Percentiles rank a stretch among this genome's conserved stretches.
These are phyloP conservation scores for Globisporangium cylindrosporum DNA, from an alignment of 352 stramenopile species.

Conservation along the genomic window DNA sequence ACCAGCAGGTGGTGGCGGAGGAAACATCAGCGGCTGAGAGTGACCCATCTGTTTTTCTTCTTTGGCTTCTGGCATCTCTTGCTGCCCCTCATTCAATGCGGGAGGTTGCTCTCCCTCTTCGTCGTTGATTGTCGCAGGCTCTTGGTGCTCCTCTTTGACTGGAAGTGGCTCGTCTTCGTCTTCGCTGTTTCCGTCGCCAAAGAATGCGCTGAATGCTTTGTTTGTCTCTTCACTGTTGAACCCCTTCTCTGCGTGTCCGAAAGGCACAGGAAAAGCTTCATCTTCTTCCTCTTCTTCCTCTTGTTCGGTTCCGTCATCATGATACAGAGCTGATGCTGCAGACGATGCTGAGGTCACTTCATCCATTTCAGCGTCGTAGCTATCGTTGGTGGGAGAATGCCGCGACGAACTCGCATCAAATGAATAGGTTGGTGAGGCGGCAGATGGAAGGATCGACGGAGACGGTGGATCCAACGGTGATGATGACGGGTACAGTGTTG, in stretches of 20 bases:
- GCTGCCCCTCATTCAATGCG: conserved; percentile 24
- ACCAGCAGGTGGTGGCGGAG: neutral
- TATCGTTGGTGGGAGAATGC: conserved; percentile 6
- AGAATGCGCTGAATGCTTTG: conserved; percentile 72
- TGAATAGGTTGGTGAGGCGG: neutral
- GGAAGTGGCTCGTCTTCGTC: conserved; percentile 69
- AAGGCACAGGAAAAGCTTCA: conserved; percentile 65
- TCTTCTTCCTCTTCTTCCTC: conserved; percentile 59
- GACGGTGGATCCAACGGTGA: conserved; percentile 28
- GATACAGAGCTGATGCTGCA: neutral
- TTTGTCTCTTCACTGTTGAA: conserved; percentile 66
- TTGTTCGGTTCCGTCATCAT: conserved; percentile 29
- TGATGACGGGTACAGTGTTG: conserved; percentile 23
- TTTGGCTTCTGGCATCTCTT: neutral
- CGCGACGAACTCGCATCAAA: neutral
- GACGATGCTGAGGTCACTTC: conserved; percentile 12
- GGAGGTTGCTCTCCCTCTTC: conserved; percentile 28
- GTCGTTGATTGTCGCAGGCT: neutral
- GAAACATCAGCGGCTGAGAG: neutral
- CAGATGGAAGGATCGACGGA: conserved; percentile 13
- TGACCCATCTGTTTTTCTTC: neutral
- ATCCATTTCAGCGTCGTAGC: conserved; percentile 12
- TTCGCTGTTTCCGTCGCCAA: conserved; percentile 53
- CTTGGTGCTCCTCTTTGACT: conserved; percentile 18
- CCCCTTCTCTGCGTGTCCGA: conserved; percentile 22